These are phyloP conservation scores for Raphanus raphanistrum DNA, from an alignment of 345 rosid genomes.

Conservation along the genomic window DNA sequence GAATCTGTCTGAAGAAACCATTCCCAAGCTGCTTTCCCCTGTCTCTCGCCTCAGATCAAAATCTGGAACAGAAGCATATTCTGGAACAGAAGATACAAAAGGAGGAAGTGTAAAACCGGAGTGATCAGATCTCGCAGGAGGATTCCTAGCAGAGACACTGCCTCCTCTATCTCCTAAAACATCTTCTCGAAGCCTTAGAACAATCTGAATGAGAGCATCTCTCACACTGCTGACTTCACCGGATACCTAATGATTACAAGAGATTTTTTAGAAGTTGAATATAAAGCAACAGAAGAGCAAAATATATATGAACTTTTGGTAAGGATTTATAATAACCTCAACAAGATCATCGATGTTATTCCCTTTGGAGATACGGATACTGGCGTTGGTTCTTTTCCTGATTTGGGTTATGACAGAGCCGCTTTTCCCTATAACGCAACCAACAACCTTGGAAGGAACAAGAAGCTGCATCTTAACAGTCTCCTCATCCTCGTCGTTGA, in stretches of 20 bases:
- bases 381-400: slow-evolving; percentile 8
- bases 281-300: not conserved
- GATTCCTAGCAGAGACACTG: slow-evolving; percentile 4
- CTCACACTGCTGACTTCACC: slow-evolving; percentile 15
- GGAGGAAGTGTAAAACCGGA: not conserved
- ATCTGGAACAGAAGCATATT: not conserved
- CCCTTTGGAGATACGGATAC: not conserved
- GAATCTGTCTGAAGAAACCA: slow-evolving; percentile 4
- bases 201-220: slow-evolving; percentile 14
- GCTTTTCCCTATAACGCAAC: not conserved
- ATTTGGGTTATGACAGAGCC: not conserved
- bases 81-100: slow-evolving; percentile 1
- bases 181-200: slow-evolving; percentile 3
- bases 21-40: not conserved
- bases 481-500: not conserved
- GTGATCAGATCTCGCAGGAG: not conserved
- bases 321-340: not conserved
- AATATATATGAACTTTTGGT: not conserved
- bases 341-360: not conserved
- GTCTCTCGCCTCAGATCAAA: not conserved
- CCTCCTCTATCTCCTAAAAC: not conserved
- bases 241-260: slow-evolving; percentile 3
- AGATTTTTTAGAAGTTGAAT: not conserved
- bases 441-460: slow-evolving; percentile 1
- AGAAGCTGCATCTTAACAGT: slow-evolving; percentile 3